These are phyloP conservation scores for Geotrichum aggregatum DNA, from an alignment of 1,139 yeast species.

Conservation along the genomic window DNA sequence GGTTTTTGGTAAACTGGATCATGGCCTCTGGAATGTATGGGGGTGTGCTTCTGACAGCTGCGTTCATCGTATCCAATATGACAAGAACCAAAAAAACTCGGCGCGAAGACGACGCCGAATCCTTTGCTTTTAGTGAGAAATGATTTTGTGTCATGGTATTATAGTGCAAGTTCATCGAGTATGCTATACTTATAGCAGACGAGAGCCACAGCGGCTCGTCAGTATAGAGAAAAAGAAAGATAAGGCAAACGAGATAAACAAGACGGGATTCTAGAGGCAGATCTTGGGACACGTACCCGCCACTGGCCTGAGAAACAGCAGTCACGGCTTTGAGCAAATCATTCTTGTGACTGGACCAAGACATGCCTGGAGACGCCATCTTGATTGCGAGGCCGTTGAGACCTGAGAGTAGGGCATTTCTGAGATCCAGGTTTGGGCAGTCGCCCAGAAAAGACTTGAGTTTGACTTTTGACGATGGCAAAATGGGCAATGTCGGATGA, in stretches of 20 bases:
- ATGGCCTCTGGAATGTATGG: slow-evolving; percentile 27
- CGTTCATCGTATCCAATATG: slow-evolving; percentile 33
- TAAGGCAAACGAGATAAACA: slow-evolving; percentile 7
- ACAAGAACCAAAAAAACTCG: slow-evolving; percentile 35
- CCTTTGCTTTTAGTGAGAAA: slow-evolving; percentile 12
- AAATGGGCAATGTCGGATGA: slow-evolving; percentile 42
- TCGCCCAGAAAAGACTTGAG: slow-evolving; percentile 33
- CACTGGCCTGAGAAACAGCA: not conserved
- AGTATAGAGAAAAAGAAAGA: slow-evolving; percentile 35
- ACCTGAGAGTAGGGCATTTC: slow-evolving; percentile 28
- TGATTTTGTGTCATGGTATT: slow-evolving; percentile 23
- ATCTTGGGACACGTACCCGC: slow-evolving; percentile 10
- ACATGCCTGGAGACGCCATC: not conserved
- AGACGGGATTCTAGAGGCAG: not conserved
- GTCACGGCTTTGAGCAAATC: slow-evolving; percentile 5
- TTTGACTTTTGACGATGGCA: slow-evolving; percentile 37
- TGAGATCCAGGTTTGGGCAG: slow-evolving; percentile 28
- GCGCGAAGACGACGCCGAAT: slow-evolving; percentile 10
- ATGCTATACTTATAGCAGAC: slow-evolving; percentile 37
- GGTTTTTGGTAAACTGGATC: slow-evolving; percentile 23
- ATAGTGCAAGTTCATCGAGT: slow-evolving; percentile 29
- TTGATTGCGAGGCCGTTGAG: slow-evolving; percentile 26
- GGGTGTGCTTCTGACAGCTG: slow-evolving; percentile 28
- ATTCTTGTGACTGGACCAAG: not conserved
- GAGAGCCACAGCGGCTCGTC: slow-evolving; percentile 40